Evolutionary conservation across 2,329 filamentous ascomycete genomes (phyloP).

Genomic region (Blastomyces silverae): DNA sequence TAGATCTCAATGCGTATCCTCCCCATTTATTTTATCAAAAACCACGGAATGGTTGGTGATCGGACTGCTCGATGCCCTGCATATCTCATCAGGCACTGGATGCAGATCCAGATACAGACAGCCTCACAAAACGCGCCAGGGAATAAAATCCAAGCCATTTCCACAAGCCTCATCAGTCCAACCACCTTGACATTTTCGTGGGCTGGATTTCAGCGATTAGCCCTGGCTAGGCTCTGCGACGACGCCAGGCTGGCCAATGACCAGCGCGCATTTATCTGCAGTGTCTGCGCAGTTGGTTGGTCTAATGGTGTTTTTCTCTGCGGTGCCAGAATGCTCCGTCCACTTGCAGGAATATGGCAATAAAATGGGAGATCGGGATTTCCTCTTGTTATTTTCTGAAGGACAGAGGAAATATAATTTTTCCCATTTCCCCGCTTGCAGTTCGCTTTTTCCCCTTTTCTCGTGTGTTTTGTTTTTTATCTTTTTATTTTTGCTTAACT

Average conservation of each 20-base stretch:
- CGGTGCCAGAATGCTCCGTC: neutral
- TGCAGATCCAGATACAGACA: neutral
- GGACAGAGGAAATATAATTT: neutral
- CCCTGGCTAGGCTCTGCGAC: neutral
- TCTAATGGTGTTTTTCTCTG: neutral
- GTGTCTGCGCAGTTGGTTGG: neutral
- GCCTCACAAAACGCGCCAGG: neutral
- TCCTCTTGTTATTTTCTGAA: too few relatives aligned
- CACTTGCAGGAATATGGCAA: neutral
- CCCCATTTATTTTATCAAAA: neutral
- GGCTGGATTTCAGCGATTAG: too few relatives aligned
- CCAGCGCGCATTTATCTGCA: neutral
- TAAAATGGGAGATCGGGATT: neutral
- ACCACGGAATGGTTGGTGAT: neutral
- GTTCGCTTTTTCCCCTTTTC: neutral
- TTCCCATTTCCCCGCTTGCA: neutral
- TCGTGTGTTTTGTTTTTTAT: neutral
- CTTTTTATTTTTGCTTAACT: neutral
- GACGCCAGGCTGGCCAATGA: neutral
- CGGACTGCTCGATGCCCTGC: constrained; percentile 1
- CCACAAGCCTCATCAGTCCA: neutral
- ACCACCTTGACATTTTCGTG: too few relatives aligned
- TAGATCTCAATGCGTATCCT: neutral
- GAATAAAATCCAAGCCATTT: neutral
- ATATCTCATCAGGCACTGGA: constrained; percentile 8